Evolutionary conservation across 257 asterid species (phyloP), one percentile per base, ranked within the genome.

Genomic region (Solanum sitiens): DNA sequence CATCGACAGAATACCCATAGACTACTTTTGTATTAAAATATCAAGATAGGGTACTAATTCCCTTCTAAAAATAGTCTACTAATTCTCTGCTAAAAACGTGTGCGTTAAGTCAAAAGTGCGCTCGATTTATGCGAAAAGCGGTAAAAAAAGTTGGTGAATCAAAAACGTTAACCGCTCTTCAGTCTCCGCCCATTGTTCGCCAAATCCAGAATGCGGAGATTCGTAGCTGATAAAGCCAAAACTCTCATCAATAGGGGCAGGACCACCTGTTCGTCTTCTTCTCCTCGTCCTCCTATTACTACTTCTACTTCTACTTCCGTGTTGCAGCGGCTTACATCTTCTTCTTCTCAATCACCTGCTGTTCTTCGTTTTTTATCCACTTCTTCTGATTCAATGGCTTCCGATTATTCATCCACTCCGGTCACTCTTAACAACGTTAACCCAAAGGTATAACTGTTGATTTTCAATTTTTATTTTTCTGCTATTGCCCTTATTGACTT

Each of bases 121-220:
- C 40, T 79, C 15, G 40, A 45, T 44, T 44, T n/a, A 13, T 79
- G 84, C 12, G 14, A 40, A 6, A 3, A 42, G 83, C 13, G 59
- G 83, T 74, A 37, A 74, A 74, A n/a, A 74, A n/a, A 40, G 13
- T 21, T 23, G n/a, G 13, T 0, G 85, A 30, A 80, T 30, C 25
- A 4, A 11, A 47, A 1, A 80, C 30, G n/a, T 47, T 47, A 16
- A 80, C 85, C 42, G 44, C 68, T 80, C 37, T 42, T 77, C 20
- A n/a, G 35, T 77, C 23, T 77, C 44, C 85, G 85, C 85, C 30
- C 85, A 80, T 25, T 27, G 85, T 80, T 80, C 8, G 18, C 11
- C 18, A 14, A 77, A 77, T 45, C 85, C 87, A 86, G 59, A 30
- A 94, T 96, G 99, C 97, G 96, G 94, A 93, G 94, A 93, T 93